Evolutionary conservation across 192 early-diverging fungal genomes (phyloP), one percentile per base, ranked within the genome.

Genomic region (Kickxella alabastrina): DNA sequence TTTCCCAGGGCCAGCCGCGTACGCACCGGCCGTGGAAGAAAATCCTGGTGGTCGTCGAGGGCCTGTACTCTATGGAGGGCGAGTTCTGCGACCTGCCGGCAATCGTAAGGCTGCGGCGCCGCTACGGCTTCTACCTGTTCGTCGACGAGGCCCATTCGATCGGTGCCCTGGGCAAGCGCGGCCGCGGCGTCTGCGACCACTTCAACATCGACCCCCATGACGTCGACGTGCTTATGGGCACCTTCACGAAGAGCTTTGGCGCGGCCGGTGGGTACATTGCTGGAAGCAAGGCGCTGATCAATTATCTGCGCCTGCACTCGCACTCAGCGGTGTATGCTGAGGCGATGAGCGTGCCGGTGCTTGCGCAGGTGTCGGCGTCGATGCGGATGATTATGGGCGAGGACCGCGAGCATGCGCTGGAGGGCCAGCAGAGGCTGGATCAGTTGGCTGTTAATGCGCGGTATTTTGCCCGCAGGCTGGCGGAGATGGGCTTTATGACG

Each of bases 11-110:
- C 24, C 96, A 98, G 74, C 94, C 94, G 19, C 83, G 96, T 46
- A 98, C 93, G 7, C 94, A 97, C 65, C 85, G 96, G 22, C 96
- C 93, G 10, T 98, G 96, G 96, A 95, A 95, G 76, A 98, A 98
- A 77, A 98, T 98, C 65, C 65, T 98, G 54, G 82, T 98, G 3
- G 83, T 98, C 18, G 92, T 98, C 21, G 94, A 98, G 59, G 93
- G 93, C 28, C 77, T 98, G 22, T 98, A 93, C 75, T 94, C 91
- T 14, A 98, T 98, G 96, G 96, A 98, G 65, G 96, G 96, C 34
- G 86, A 85, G 57, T 88, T 93, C 72, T 85, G 85, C 66, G 85
- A 86, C 48, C 68, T 97, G 34, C 94, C 92, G 27, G 87, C 88
- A 49, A 85, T 97, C 45, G 69, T 96, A 23, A 91, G 82, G 32